Evolutionary conservation across 2,329 filamentous ascomycete genomes (phyloP).

Genomic region (Phyllosticta ampelicida): DNA sequence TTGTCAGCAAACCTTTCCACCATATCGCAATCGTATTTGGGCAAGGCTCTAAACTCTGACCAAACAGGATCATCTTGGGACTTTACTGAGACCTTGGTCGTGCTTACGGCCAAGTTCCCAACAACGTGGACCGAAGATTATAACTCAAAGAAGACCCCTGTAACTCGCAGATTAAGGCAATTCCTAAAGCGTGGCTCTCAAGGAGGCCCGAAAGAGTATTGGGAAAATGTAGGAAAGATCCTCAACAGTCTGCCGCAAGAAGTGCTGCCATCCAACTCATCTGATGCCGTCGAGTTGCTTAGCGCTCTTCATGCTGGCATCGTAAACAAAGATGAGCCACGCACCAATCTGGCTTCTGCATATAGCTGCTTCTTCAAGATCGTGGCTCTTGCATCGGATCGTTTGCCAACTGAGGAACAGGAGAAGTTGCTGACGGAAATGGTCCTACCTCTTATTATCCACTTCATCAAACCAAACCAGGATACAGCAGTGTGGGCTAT

Average conservation of each 20-base stretch:
- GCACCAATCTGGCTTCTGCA: conserved; percentile 54
- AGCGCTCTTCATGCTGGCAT: conserved; percentile 61
- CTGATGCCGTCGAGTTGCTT: conserved; percentile 52
- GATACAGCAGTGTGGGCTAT: conserved; percentile 42
- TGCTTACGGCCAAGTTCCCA: conserved; percentile 54
- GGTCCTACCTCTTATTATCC: conserved; percentile 42
- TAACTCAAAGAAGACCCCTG: conserved; percentile 46
- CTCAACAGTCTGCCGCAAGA: conserved; percentile 46
- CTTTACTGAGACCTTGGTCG: conserved; percentile 55
- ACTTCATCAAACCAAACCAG: conserved; percentile 41
- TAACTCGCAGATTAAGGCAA: conserved; percentile 49
- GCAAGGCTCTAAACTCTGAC: conserved; percentile 59
- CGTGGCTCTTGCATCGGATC: conserved; percentile 37
- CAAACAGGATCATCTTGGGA: conserved; percentile 67
- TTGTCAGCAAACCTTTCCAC: conserved; percentile 36
- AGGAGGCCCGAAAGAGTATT: conserved; percentile 59
- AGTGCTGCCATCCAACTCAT: conserved; percentile 42
- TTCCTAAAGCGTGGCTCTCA: conserved; percentile 82
- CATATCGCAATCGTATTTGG: conserved; percentile 59
- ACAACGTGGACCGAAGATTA: conserved; percentile 63
- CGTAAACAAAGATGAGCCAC: conserved; percentile 61
- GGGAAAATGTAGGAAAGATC: conserved; percentile 56
- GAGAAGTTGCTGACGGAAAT: conserved; percentile 35
- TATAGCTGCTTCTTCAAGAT: conserved; percentile 67
- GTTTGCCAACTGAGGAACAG: conserved; percentile 33